Conservation (phyloP, 768 basidiomycete species). For the Mycena floridula region DNA sequence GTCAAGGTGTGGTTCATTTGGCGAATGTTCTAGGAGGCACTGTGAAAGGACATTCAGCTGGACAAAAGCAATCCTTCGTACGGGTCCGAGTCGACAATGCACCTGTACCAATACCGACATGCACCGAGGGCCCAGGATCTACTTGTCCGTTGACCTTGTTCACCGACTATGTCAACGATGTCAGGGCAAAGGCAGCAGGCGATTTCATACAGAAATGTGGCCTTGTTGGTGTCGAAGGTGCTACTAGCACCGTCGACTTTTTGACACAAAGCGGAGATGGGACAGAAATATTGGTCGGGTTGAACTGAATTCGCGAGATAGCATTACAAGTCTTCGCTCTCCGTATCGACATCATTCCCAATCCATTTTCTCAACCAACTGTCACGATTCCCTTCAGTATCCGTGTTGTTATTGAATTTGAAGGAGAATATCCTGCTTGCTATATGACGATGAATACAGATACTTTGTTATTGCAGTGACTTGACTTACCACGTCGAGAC, state of each 20-base stretch:
- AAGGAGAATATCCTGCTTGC: no score
- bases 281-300: background rate
- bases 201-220: background rate
- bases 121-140: constrained; percentile 30
- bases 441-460: no score
- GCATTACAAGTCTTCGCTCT: no score
- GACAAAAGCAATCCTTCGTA: constrained; percentile 19
- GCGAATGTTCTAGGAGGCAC: constrained; percentile 3
- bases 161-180: constrained; percentile 18
- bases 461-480: no score
- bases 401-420: no score
- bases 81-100: constrained; percentile 34
- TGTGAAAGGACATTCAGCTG: background rate
- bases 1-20: constrained; percentile 1
- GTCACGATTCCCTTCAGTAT: no score
- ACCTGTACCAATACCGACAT: constrained; percentile 33
- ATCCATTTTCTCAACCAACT: no score
- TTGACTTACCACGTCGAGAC: no score
- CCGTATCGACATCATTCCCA: background rate
- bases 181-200: background rate
- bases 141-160: constrained; percentile 32
- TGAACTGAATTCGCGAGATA: background rate
- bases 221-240: background rate
- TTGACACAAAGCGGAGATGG: background rate
- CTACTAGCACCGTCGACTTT: background rate